These are phyloP conservation scores for Hemileia vastatrix DNA, from an alignment of 1,284 basidiomycete species.

Conservation along the genomic window DNA sequence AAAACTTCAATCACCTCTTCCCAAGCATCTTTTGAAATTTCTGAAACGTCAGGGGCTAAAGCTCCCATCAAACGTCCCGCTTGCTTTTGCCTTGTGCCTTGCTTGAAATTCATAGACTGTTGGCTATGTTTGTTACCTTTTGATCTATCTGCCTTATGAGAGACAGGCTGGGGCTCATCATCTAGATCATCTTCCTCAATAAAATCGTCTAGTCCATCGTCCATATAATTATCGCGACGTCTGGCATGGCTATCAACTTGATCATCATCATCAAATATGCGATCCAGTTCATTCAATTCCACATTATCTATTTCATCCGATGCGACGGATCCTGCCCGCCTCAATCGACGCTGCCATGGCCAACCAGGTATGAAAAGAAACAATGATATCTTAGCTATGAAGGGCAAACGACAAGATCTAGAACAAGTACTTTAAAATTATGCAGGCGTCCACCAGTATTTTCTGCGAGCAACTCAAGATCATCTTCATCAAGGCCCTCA, in stretches of 20 bases:
- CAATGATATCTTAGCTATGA: no score
- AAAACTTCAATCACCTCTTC: conserved; percentile 95
- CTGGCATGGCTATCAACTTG: conserved; percentile 1
- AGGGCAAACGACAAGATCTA: neutral
- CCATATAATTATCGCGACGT: conserved; percentile 11
- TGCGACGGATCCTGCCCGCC: conserved; percentile 54
- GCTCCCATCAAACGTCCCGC: conserved; percentile 51
- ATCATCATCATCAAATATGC: conserved; percentile 22
- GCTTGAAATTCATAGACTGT: conserved; percentile 45
- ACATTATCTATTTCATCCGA: conserved; percentile 56
- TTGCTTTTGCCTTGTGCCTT: conserved; percentile 60
- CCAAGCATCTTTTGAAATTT: conserved; percentile 62
- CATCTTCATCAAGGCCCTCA: conserved; percentile 81
- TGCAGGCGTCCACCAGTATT: conserved; percentile 62
- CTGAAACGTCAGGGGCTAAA: conserved; percentile 30
- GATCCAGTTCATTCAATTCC: conserved; percentile 26
- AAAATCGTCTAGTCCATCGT: conserved; percentile 21
- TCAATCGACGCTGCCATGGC: conserved; percentile 37
- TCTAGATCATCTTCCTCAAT: conserved; percentile 24
- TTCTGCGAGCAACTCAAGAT: conserved; percentile 85
- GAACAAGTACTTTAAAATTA: neutral
- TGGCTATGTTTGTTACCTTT: conserved; percentile 20
- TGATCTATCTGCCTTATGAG: conserved; percentile 7
- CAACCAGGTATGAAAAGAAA: conserved; percentile 50
- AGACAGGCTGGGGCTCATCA: conserved; percentile 6